A percentile compares a stretch with the other conserved stretches of the same genome.
These are phyloP conservation scores for Agaricus blazei DNA, from an alignment of 768 basidiomycete species.

Conservation along the genomic window DNA sequence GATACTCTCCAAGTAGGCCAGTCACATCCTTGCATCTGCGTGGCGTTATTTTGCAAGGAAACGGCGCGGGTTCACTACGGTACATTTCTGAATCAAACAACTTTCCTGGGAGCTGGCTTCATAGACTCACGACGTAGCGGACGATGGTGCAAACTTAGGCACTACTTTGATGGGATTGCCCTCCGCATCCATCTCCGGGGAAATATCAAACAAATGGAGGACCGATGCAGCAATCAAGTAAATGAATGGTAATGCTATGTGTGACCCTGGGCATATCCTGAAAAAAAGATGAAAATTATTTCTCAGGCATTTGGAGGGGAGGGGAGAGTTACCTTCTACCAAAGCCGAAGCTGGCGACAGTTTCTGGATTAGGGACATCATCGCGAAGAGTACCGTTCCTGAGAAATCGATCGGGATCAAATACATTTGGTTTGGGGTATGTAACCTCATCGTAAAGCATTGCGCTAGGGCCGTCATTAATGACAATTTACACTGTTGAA, in stretches of 20 bases:
- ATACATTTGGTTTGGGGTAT: constrained; percentile 32
- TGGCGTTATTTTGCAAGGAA: neutral
- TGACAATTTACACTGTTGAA: too few species aligned
- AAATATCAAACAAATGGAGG: constrained; percentile 16
- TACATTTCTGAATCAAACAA: neutral
- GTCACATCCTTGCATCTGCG: neutral
- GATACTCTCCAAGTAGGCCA: neutral
- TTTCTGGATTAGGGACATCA: constrained; percentile 19
- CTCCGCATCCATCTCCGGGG: constrained; percentile 10
- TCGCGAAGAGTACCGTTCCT: constrained; percentile 14
- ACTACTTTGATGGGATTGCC: constrained; percentile 19
- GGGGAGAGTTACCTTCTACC: constrained; percentile 17
- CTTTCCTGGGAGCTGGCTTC: too few species aligned
- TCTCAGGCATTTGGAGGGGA: too few species aligned
- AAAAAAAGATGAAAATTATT: too few species aligned
- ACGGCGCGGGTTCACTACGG: neutral
- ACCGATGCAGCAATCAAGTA: constrained; percentile 16
- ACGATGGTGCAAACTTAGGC: constrained; percentile 24
- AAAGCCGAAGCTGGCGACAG: constrained; percentile 24
- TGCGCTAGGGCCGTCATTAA: constrained; percentile 21
- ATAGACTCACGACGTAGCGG: neutral
- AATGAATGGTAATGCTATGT: constrained; percentile 40
- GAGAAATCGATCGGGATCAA: constrained; percentile 37
- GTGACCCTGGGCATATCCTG: constrained; percentile 49
- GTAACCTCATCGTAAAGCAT: constrained; percentile 31